Conservation (phyloP, 2,329 filamentous ascomycete genomes). For the Sporothrix humicola region DNA sequence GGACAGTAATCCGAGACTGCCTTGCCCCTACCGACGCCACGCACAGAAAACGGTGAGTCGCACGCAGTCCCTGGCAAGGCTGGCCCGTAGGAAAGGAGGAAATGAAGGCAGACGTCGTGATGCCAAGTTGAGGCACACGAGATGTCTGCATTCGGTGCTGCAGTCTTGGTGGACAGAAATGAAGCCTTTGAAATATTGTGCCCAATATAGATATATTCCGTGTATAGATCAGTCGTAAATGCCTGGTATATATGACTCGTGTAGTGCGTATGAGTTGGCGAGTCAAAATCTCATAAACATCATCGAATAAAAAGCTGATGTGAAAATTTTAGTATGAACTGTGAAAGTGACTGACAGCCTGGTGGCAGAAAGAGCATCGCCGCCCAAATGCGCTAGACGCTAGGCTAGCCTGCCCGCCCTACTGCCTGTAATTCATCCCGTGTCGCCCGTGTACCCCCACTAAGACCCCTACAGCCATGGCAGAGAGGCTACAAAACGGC, state of each 20-base stretch:
- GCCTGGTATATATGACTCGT: too few species aligned
- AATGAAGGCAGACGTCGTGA: neutral
- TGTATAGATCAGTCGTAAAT: too few species aligned
- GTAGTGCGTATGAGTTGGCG: too few species aligned
- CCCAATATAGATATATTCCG: neutral
- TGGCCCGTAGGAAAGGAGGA: neutral
- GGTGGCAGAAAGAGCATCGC: neutral
- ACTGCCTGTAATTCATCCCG: neutral
- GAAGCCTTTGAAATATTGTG: neutral
- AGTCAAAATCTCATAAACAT: neutral
- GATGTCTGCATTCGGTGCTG: constrained; percentile 24
- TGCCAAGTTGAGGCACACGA: constrained; percentile 13
- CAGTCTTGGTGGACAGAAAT: neutral
- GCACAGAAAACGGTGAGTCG: too few species aligned
- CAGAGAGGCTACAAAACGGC: neutral
- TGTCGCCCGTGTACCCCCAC: constrained; percentile 17
- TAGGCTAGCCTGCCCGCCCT: neutral
- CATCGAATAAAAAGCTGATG: constrained; percentile 4
- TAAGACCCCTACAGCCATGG: neutral
- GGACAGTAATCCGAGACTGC: too few species aligned
- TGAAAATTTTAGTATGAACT: constrained; percentile 10
- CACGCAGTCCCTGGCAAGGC: neutral
- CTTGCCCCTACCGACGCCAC: neutral
- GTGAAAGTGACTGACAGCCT: neutral
- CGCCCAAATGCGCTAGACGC: neutral